Evolutionary conservation across 1,139 yeast genomes (phyloP).

Genomic region (Ogataea hybrid): DNA sequence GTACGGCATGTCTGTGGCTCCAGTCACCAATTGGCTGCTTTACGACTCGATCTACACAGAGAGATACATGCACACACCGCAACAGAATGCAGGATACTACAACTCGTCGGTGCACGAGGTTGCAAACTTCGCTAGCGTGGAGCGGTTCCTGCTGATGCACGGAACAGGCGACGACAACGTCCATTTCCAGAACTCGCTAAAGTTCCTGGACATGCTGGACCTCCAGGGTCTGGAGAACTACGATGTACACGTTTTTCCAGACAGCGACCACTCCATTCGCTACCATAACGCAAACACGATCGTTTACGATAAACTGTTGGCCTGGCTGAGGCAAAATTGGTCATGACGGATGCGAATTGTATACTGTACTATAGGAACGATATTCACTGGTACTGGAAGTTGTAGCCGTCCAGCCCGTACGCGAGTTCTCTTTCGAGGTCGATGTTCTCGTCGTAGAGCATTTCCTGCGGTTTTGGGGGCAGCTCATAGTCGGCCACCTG

Average conservation of each 20-base stretch:
- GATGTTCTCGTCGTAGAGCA: slow-evolving; percentile 31
- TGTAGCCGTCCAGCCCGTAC: slow-evolving; percentile 52
- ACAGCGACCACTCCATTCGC: slow-evolving; percentile 68
- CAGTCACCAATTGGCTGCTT: slow-evolving; percentile 74
- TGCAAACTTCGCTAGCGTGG: slow-evolving; percentile 46
- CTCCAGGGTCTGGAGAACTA: slow-evolving; percentile 61
- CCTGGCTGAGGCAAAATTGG: slow-evolving; percentile 56
- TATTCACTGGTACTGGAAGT: slow-evolving; percentile 13
- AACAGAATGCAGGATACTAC: slow-evolving; percentile 59
- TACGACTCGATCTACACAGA: slow-evolving; percentile 80
- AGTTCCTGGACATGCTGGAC: slow-evolving; percentile 61
- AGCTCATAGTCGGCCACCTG: slow-evolving; percentile 34
- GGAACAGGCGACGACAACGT: slow-evolving; percentile 86
- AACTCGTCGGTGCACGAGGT: slow-evolving; percentile 52
- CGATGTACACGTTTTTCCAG: slow-evolving; percentile 76
- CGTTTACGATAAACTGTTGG: slow-evolving; percentile 61
- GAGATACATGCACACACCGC: slow-evolving; percentile 72
- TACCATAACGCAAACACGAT: slow-evolving; percentile 69
- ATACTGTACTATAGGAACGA: not conserved
- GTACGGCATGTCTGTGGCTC: slow-evolving; percentile 77
- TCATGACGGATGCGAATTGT: slow-evolving; percentile 22
- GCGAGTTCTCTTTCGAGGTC: slow-evolving; percentile 59
- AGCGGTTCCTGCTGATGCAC: slow-evolving; percentile 67
- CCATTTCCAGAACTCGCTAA: slow-evolving; percentile 70
- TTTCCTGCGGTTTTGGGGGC: slow-evolving; percentile 45